These are phyloP conservation scores for Coemansia sp. DNA, from an alignment of 192 early-diverging fungal species.

Conservation along the genomic window DNA sequence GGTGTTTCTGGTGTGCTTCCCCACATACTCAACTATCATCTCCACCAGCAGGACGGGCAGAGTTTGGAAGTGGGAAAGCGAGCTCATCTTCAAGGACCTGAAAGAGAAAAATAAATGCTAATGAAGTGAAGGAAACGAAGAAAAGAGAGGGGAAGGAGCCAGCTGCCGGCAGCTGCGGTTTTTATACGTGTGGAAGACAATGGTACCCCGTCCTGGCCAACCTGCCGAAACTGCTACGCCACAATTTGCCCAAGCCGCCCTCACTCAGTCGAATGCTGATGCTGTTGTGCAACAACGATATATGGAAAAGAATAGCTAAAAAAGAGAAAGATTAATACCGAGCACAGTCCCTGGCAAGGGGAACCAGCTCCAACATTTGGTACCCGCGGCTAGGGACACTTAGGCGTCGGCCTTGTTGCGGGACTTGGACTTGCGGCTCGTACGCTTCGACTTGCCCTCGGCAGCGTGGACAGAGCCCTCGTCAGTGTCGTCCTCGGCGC, in stretches of 20 bases:
- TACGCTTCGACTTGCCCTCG: conserved; percentile 37
- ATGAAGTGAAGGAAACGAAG: background rate
- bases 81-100: background rate
- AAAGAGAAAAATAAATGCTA: background rate
- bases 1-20: background rate
- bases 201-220: background rate
- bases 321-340: background rate
- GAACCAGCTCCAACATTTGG: background rate
- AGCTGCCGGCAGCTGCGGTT: background rate
- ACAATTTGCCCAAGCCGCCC: background rate
- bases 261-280: background rate
- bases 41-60: background rate
- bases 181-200: background rate
- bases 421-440: conserved; percentile 40
- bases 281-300: background rate
- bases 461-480: conserved; percentile 23
- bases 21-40: background rate
- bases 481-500: conserved; percentile 35
- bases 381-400: background rate
- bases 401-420: conserved; percentile 22
- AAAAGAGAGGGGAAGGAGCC: background rate
- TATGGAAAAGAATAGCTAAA: background rate
- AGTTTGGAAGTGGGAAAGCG: background rate
- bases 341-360: background rate
- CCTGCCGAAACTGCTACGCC: background rate